Evolutionary conservation across 768 basidiomycete species (phyloP).

Genomic region (Porphyrellus cyaneotinctus): DNA sequence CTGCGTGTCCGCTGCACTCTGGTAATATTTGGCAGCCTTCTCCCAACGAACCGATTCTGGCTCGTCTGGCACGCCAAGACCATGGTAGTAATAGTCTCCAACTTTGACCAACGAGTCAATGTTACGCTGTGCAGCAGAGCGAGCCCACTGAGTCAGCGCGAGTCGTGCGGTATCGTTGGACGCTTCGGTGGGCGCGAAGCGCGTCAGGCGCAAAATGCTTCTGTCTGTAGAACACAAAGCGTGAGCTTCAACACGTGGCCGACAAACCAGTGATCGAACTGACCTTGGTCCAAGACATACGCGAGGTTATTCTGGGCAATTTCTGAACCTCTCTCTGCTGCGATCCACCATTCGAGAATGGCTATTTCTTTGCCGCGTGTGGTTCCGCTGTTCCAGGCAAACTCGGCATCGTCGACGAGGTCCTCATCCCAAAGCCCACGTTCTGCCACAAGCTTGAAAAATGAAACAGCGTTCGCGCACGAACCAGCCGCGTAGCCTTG

Average conservation of each 20-base stretch:
- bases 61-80: slow-evolving; percentile 72
- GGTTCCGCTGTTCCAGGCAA: slow-evolving; percentile 64
- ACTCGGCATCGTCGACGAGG: slow-evolving; percentile 75
- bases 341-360: slow-evolving; percentile 92
- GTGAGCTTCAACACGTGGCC: slow-evolving; percentile 28
- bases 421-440: slow-evolving; percentile 86
- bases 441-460: slow-evolving; percentile 90
- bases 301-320: slow-evolving; percentile 94
- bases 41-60: slow-evolving; percentile 66
- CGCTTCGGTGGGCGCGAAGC: slow-evolving; percentile 64
- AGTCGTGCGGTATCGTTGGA: slow-evolving; percentile 80
- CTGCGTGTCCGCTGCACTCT: slow-evolving; percentile 90
- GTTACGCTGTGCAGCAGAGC: slow-evolving; percentile 90
- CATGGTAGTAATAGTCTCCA: slow-evolving; percentile 95
- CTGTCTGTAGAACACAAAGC: slow-evolving; percentile 44
- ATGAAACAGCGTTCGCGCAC: slow-evolving; percentile 88
- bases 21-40: slow-evolving; percentile 92
- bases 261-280: slow-evolving; percentile 29
- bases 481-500: slow-evolving; percentile 58
- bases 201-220: slow-evolving; percentile 62
- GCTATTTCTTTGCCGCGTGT: slow-evolving; percentile 77
- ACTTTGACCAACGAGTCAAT: slow-evolving; percentile 98
- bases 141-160: slow-evolving; percentile 90
- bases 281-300: slow-evolving; percentile 88
- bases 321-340: slow-evolving; percentile 89